These are phyloP conservation scores for Amanita pseudoporphyria DNA, from an alignment of 768 basidiomycete species.

Conservation along the genomic window DNA sequence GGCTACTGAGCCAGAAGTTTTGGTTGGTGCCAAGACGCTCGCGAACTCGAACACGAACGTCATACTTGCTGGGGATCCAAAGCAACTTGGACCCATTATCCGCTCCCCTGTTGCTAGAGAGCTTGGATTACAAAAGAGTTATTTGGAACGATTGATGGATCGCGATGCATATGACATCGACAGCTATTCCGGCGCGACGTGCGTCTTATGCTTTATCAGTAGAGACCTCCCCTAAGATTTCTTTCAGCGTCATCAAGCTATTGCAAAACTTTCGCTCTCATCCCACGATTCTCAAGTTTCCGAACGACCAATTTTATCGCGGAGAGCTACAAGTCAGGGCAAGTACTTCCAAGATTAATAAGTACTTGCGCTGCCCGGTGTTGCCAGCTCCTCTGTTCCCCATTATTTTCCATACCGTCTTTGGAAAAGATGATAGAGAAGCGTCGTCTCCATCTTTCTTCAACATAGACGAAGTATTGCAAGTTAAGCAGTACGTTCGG, in stretches of 20 bases:
- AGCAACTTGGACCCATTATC: constrained; percentile 38
- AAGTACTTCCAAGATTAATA: constrained; percentile 26
- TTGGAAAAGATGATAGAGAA: constrained; percentile 56
- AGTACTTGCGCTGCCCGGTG: constrained; percentile 27
- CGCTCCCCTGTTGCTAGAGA: constrained; percentile 26
- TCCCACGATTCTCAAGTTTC: constrained; percentile 46
- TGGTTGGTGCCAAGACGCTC: constrained; percentile 24
- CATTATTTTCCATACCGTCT: constrained; percentile 49
- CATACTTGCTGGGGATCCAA: constrained; percentile 35
- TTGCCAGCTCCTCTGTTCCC: constrained; percentile 42
- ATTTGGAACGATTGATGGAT: constrained; percentile 28
- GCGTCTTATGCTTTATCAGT: background rate
- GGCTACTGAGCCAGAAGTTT: constrained; percentile 4
- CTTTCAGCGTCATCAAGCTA: constrained; percentile 48
- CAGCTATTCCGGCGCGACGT: constrained; percentile 1
- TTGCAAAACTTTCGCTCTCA: constrained; percentile 61
- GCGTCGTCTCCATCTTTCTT: constrained; percentile 63
- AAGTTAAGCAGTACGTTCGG: constrained; percentile 42
- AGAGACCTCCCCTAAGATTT: background rate
- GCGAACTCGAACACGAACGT: constrained; percentile 25
- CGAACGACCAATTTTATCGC: constrained; percentile 51
- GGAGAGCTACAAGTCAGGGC: constrained; percentile 41
- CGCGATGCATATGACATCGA: constrained; percentile 13
- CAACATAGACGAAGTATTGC: constrained; percentile 49
- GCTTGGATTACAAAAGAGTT: constrained; percentile 29